Percentiles rank a stretch among this genome's conserved stretches.
Conservation (phyloP, 352 stramenopile genomes). For the Peronospora farinosa region DNA sequence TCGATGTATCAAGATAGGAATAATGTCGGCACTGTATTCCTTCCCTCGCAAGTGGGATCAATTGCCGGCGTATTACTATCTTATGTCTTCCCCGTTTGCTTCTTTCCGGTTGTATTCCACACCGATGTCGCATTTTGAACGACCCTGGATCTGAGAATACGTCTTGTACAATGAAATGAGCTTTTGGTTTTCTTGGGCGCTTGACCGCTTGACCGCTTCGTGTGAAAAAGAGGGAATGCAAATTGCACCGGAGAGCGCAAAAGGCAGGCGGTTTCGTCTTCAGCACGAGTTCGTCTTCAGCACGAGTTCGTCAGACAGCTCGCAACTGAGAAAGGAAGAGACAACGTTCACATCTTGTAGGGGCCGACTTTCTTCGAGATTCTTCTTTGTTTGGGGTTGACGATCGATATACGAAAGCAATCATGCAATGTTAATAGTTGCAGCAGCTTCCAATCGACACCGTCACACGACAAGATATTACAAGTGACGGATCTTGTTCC, state of each 20-base stretch:
- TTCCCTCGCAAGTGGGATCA: conserved; percentile 16
- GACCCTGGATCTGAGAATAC: background rate
- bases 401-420: conserved; percentile 6
- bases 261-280: conserved; percentile 15
- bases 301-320: conserved; percentile 18
- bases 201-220: background rate
- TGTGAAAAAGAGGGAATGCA: conserved; percentile 20
- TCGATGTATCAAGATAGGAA: conserved; percentile 16
- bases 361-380: conserved; percentile 17
- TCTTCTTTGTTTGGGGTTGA: conserved; percentile 24
- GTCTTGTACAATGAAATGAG: conserved; percentile 1
- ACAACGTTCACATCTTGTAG: conserved; percentile 17
- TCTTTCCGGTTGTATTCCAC: conserved; percentile 16
- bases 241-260: conserved; percentile 22
- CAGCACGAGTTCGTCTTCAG: conserved; percentile 12
- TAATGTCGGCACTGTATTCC: conserved; percentile 14
- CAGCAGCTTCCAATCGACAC: no score
- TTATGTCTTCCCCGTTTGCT: conserved; percentile 9
- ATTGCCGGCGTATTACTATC: conserved; percentile 14
- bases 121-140: conserved; percentile 7
- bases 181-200: conserved; percentile 3
- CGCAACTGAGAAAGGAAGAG: conserved; percentile 28
- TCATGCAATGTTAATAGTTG: background rate
- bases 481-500: background rate
- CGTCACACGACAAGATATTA: background rate